phyloP scores from a whole-genome alignment of 768 basidiomycete species.

The Suillus tomentosus region DNA sequence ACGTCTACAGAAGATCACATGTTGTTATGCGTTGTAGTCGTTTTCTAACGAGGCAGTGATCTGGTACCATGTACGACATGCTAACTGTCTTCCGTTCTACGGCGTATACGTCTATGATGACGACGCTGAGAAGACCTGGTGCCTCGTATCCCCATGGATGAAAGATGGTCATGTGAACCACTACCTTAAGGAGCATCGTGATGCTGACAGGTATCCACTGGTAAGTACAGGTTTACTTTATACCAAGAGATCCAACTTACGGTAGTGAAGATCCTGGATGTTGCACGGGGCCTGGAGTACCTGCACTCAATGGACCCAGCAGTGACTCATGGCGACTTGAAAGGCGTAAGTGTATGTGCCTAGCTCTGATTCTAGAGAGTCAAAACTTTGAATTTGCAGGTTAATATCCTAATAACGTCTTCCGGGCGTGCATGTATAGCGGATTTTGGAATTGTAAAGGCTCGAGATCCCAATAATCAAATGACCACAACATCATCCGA shows the following conservation, averaged over 20 bases:
- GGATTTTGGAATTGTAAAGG: slow-evolving; percentile 46
- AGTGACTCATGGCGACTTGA: slow-evolving; percentile 35
- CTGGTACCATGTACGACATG: slow-evolving; percentile 38
- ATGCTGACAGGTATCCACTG: slow-evolving; percentile 29
- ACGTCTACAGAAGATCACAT: neutral
- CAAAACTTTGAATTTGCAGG: slow-evolving; percentile 31
- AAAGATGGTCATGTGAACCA: slow-evolving; percentile 30
- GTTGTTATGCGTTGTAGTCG: slow-evolving; percentile 14
- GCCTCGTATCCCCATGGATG: slow-evolving; percentile 46
- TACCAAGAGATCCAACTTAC: neutral
- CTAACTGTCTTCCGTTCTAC: slow-evolving; percentile 38
- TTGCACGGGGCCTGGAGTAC: slow-evolving; percentile 45
- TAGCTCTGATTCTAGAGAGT: neutral
- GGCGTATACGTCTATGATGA: slow-evolving; percentile 28
- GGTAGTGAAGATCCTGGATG: slow-evolving; percentile 40
- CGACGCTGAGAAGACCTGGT: slow-evolving; percentile 10
- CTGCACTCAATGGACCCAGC: slow-evolving; percentile 43
- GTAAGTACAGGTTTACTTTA: slow-evolving; percentile 26
- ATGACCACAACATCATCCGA: slow-evolving; percentile 13
- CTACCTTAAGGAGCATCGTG: slow-evolving; percentile 31
- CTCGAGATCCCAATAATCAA: slow-evolving; percentile 21
- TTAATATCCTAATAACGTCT: slow-evolving; percentile 48
- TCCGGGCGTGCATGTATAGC: slow-evolving; percentile 46
- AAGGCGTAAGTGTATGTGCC: slow-evolving; percentile 26
- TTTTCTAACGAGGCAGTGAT: slow-evolving; percentile 35